Percentiles rank a stretch among this genome's conserved stretches.
phyloP scores from a whole-genome alignment of 306 rosid species.

The Rubus parviflorus region DNA sequence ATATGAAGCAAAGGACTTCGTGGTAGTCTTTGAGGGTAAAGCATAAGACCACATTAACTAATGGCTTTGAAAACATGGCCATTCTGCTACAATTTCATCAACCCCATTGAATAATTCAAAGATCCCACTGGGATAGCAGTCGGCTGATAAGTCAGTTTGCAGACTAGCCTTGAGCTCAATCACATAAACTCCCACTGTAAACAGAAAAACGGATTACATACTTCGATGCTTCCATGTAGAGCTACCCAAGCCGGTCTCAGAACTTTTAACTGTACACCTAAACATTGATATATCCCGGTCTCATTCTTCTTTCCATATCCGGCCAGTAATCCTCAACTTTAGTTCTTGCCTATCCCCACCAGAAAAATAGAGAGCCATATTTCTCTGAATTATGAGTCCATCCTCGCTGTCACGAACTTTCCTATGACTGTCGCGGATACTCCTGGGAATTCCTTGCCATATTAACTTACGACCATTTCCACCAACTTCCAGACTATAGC shows the following conservation, averaged over 20 bases:
- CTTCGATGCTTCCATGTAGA: neutral
- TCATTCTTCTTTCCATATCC: slow-evolving; percentile 97
- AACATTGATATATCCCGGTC: slow-evolving; percentile 28
- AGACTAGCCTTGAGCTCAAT: slow-evolving; percentile 6
- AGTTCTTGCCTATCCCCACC: slow-evolving; percentile 82
- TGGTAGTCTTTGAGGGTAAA: slow-evolving; percentile 5
- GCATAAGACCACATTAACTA: neutral
- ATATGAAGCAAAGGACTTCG: slow-evolving; percentile 6
- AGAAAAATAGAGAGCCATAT: slow-evolving; percentile 81
- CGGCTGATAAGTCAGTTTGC: neutral
- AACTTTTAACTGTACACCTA: slow-evolving; percentile 44
- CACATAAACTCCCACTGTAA: slow-evolving; percentile 11
- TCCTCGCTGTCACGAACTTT: slow-evolving; percentile 96
- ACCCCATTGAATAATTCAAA: slow-evolving; percentile 6
- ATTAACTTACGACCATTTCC: slow-evolving; percentile 76
- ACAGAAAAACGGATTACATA: neutral
- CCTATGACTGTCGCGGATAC: slow-evolving; percentile 79
- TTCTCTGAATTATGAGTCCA: slow-evolving; percentile 89
- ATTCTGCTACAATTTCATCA: slow-evolving; percentile 6
- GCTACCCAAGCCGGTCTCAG: slow-evolving; percentile 24
- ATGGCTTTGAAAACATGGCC: neutral
- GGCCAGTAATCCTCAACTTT: slow-evolving; percentile 84
- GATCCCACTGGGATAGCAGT: slow-evolving; percentile 9
- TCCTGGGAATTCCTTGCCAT: slow-evolving; percentile 97
- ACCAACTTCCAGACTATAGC: slow-evolving; percentile 93